A percentile compares a stretch with the other conserved stretches of the same genome.
Conservation (phyloP, 352 stramenopile genomes). For the Phytophthora pistaciae region DNA sequence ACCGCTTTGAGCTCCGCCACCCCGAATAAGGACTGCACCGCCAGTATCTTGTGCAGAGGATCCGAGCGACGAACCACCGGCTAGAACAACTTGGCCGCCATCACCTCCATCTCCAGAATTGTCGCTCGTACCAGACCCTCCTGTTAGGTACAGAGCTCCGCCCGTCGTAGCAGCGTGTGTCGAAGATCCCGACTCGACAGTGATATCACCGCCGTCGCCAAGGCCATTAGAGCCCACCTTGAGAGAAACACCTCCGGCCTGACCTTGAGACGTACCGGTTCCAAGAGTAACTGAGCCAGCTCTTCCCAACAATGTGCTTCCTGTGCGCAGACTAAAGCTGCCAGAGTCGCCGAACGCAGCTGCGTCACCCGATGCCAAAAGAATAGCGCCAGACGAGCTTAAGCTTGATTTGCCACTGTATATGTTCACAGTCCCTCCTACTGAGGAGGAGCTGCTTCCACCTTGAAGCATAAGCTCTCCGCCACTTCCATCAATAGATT, state of each 20-base stretch:
- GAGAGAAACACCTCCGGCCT: slow-evolving; percentile 50
- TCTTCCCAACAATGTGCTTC: slow-evolving; percentile 41
- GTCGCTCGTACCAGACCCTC: slow-evolving; percentile 65
- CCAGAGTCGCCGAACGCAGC: slow-evolving; percentile 57
- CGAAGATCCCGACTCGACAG: slow-evolving; percentile 58
- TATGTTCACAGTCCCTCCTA: slow-evolving; percentile 50
- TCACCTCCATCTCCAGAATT: slow-evolving; percentile 81
- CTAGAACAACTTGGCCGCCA: slow-evolving; percentile 58
- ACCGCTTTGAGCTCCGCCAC: slow-evolving; percentile 59
- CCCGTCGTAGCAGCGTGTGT: slow-evolving; percentile 57
- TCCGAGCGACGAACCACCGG: slow-evolving; percentile 62
- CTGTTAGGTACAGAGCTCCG: slow-evolving; percentile 53
- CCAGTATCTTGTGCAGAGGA: slow-evolving; percentile 60
- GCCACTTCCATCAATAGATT: slow-evolving; percentile 49
- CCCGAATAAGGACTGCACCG: slow-evolving; percentile 59
- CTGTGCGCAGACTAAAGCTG: slow-evolving; percentile 42
- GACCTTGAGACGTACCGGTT: slow-evolving; percentile 52
- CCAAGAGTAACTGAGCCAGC: slow-evolving; percentile 53
- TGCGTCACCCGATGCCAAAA: slow-evolving; percentile 46
- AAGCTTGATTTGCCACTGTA: slow-evolving; percentile 52
- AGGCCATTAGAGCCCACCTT: slow-evolving; percentile 49
- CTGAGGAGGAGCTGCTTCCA: slow-evolving; percentile 50
- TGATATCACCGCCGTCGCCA: slow-evolving; percentile 64
- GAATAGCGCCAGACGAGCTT: slow-evolving; percentile 55
- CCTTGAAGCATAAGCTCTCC: slow-evolving; percentile 44